Evolutionary conservation across 2,329 filamentous ascomycete species (phyloP).

Genomic region (Clonostachys sp.): DNA sequence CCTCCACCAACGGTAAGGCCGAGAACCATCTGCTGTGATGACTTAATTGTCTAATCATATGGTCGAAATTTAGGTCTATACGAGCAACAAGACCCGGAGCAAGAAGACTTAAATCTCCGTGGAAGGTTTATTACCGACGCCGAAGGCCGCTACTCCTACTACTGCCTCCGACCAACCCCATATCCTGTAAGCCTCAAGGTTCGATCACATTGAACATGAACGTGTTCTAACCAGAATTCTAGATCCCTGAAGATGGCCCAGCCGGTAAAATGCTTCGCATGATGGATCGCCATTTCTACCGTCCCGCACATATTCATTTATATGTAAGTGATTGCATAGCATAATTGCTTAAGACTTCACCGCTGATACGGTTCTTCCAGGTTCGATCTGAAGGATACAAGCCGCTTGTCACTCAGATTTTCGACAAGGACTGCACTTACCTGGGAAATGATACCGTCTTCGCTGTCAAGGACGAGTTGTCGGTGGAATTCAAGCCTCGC

Average conservation of each 20-base stretch:
- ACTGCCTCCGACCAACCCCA: conserved; percentile 55
- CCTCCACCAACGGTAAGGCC: conserved; percentile 61
- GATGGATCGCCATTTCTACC: conserved; percentile 50
- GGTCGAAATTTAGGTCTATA: conserved; percentile 34
- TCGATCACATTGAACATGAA: not conserved
- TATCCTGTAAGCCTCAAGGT: conserved; percentile 31
- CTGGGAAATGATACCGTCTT: conserved; percentile 49
- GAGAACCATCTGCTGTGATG: not conserved
- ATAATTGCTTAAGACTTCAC: conserved; percentile 3
- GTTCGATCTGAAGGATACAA: conserved; percentile 43
- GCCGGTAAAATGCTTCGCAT: conserved; percentile 44
- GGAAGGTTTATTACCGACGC: conserved; percentile 66
- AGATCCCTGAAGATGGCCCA: conserved; percentile 44
- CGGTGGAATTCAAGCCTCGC: conserved; percentile 32
- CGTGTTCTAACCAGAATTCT: not conserved
- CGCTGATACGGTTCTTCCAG: not conserved
- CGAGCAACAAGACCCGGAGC: conserved; percentile 69
- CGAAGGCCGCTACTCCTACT: conserved; percentile 59
- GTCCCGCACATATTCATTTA: conserved; percentile 58
- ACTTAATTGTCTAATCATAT: not conserved
- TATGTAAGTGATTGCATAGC: conserved; percentile 27
- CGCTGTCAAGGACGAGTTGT: conserved; percentile 47
- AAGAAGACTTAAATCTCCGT: conserved; percentile 69
- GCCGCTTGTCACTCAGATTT: conserved; percentile 69
- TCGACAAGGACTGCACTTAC: conserved; percentile 62